Percentiles rank a stretch among this genome's conserved stretches.
These are phyloP conservation scores for Teunomyces tritomae DNA, from an alignment of 805 yeast genomes.

Conservation along the genomic window DNA sequence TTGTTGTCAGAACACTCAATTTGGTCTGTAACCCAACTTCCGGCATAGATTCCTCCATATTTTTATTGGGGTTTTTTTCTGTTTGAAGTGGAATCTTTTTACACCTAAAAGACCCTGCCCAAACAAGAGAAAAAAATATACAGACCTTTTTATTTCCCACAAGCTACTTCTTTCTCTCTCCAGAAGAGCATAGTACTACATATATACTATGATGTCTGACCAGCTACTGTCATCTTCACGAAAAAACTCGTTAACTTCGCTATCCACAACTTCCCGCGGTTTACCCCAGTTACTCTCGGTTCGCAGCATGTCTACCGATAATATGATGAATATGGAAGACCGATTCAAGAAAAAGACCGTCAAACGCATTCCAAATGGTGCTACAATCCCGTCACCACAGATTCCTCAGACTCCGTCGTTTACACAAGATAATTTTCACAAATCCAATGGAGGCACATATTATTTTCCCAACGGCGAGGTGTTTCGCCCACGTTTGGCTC, in stretches of 20 bases:
- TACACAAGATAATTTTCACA: slow-evolving; percentile 9
- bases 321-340: slow-evolving; percentile 35
- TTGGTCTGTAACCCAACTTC: background rate
- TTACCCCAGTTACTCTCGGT: slow-evolving; percentile 1
- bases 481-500: slow-evolving; percentile 45
- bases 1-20: background rate
- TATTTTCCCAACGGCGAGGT: slow-evolving; percentile 56
- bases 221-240: slow-evolving; percentile 5
- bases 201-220: slow-evolving; percentile 2
- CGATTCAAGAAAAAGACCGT: slow-evolving; percentile 38
- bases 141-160: background rate
- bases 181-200: background rate
- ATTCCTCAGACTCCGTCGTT: background rate
- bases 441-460: slow-evolving; percentile 23
- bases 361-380: slow-evolving; percentile 17
- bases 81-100: too few relatives aligned
- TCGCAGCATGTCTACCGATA: slow-evolving; percentile 36
- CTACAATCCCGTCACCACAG: background rate
- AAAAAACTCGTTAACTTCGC: slow-evolving; percentile 7
- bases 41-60: background rate
- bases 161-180: background rate
- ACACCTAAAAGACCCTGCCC: background rate
- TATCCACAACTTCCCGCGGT: slow-evolving; percentile 3
- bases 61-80: too few relatives aligned
- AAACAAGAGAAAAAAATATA: background rate